phyloP scores from a whole-genome alignment of 768 basidiomycete genomes.

The Steccherinum ochraceum region DNA sequence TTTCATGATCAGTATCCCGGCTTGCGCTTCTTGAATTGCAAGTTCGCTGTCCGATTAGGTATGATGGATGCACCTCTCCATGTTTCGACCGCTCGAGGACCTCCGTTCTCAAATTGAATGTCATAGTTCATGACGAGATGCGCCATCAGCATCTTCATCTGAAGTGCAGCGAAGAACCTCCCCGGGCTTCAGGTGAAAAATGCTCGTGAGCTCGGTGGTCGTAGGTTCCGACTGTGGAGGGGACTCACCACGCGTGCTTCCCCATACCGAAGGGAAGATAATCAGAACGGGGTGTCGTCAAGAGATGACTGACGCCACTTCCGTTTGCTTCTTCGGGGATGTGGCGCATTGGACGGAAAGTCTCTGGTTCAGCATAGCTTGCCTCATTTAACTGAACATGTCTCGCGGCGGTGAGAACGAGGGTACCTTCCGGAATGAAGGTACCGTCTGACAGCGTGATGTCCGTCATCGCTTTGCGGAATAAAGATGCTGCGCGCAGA shows the following conservation, averaged over 20 bases:
- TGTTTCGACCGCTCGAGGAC: constrained; percentile 13
- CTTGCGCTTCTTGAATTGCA: constrained; percentile 17
- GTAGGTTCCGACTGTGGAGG: too few relatives aligned
- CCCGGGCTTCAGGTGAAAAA: constrained; percentile 25
- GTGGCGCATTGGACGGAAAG: constrained; percentile 21
- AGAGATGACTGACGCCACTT: constrained; percentile 8
- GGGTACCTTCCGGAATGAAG: constrained; percentile 16
- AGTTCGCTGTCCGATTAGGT: constrained; percentile 14
- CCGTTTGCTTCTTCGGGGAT: constrained; percentile 6
- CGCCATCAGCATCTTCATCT: constrained; percentile 29
- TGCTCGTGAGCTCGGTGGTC: background rate
- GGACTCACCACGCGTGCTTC: constrained; percentile 15
- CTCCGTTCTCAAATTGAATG: constrained; percentile 19
- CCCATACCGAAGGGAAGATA: constrained; percentile 16
- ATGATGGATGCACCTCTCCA: constrained; percentile 11
- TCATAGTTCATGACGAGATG: constrained; percentile 27
- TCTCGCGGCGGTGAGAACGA: constrained; percentile 10
- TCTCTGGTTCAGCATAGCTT: constrained; percentile 15
- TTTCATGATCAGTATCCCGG: too few relatives aligned
- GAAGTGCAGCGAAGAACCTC: constrained; percentile 28
- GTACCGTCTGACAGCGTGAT: constrained; percentile 16
- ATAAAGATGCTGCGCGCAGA: constrained; percentile 4
- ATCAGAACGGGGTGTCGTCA: constrained; percentile 10
- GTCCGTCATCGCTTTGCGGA: constrained; percentile 7
- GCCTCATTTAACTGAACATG: constrained; percentile 16